These are phyloP conservation scores for Platismatia glauca DNA, from an alignment of 495 filamentous ascomycete species.

Conservation along the genomic window DNA sequence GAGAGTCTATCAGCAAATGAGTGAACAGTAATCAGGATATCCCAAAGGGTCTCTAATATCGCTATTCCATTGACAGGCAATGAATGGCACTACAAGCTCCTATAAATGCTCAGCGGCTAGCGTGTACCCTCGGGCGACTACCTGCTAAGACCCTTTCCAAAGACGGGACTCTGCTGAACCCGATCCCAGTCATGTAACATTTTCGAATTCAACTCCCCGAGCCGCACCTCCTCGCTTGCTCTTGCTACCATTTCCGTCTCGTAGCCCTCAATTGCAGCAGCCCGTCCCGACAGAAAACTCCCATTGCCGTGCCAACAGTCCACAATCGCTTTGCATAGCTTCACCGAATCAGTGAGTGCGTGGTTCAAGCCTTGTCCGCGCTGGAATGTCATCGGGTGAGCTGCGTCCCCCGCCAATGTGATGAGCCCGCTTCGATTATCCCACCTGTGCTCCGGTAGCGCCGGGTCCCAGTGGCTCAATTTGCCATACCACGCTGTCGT, in stretches of 20 bases:
- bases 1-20: too few relatives aligned
- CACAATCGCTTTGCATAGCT: neutral
- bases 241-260: neutral
- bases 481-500: neutral
- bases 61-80: too few relatives aligned
- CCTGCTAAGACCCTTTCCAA: neutral
- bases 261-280: neutral
- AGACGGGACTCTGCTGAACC: neutral
- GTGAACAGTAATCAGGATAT: too few relatives aligned
- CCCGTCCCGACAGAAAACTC: neutral
- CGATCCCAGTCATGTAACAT: neutral
- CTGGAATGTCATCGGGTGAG: neutral
- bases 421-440: neutral
- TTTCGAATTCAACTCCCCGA: neutral
- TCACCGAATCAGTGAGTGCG: neutral
- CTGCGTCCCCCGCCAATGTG: neutral
- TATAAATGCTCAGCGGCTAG: too few relatives aligned
- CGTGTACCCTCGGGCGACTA: too few relatives aligned
- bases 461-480: neutral
- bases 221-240: neutral
- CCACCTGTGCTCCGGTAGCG: neutral
- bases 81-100: too few relatives aligned
- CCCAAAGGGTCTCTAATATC: too few relatives aligned
- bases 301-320: neutral
- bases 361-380: neutral